These are phyloP conservation scores for Gossypium rotundifolium DNA, from an alignment of 345 rosid genomes.

Conservation along the genomic window DNA sequence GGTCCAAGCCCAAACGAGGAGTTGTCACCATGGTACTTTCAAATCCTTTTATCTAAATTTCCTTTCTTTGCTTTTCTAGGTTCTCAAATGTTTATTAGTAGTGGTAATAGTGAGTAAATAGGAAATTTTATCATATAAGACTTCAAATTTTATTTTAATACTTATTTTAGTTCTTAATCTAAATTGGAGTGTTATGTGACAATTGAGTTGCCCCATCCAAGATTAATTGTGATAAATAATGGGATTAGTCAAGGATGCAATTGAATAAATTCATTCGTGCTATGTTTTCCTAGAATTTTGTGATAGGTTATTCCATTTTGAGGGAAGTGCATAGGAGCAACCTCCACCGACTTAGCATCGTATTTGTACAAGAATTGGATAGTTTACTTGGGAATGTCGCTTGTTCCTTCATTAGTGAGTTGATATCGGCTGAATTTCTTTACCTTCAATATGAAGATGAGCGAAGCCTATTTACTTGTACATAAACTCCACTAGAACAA, in stretches of 20 bases:
- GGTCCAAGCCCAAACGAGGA: constrained; percentile 56
- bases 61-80: not conserved
- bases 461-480: constrained; percentile 81
- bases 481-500: constrained; percentile 91
- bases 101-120: not conserved
- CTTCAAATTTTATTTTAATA: not conserved
- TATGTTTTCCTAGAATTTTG: not conserved
- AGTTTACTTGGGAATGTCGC: constrained; percentile 93
- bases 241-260: not conserved
- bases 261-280: not conserved
- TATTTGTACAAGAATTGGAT: constrained; percentile 73
- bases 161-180: not conserved
- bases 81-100: not conserved
- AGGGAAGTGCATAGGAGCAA: constrained; percentile 74
- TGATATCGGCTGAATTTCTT: constrained; percentile 77
- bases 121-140: no score
- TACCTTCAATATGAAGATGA: constrained; percentile 82
- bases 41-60: not conserved
- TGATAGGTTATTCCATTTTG: constrained; percentile 75
- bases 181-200: not conserved
- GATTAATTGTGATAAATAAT: not conserved
- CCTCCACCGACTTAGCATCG: constrained; percentile 94
- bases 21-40: constrained; percentile 58
- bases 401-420: constrained; percentile 88
- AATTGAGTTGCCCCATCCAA: not conserved